These are phyloP conservation scores for Coleophoma cylindrospora DNA, from an alignment of 2,329 filamentous ascomycete species.

Conservation along the genomic window DNA sequence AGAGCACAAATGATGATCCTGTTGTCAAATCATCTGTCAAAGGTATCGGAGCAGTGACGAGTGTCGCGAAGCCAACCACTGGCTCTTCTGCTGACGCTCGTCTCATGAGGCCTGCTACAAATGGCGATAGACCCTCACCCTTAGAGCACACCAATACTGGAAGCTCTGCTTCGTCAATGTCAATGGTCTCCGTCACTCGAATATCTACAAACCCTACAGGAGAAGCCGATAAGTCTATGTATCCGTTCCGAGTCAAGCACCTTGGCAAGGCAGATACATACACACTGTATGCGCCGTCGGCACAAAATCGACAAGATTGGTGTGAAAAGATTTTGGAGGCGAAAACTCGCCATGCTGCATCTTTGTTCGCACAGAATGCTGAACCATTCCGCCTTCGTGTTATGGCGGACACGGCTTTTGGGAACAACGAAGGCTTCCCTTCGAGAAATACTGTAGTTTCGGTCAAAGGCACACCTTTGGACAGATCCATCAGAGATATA, in stretches of 20 bases:
- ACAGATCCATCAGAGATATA: conserved; percentile 84
- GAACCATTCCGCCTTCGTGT: conserved; percentile 92
- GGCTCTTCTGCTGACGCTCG: conserved; percentile 54
- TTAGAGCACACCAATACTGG: conserved; percentile 65
- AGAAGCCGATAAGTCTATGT: conserved; percentile 53
- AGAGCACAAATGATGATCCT: conserved; percentile 88
- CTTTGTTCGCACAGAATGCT: conserved; percentile 85
- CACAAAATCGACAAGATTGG: conserved; percentile 78
- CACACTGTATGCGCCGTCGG: conserved; percentile 77
- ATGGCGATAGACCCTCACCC: conserved; percentile 44
- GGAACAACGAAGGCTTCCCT: conserved; percentile 62
- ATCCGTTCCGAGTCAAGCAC: conserved; percentile 94
- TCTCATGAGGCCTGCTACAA: conserved; percentile 29
- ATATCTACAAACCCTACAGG: conserved; percentile 40
- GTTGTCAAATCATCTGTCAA: conserved; percentile 70
- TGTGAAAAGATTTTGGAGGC: conserved; percentile 90
- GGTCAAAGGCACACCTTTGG: conserved; percentile 86
- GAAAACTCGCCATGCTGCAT: conserved; percentile 88
- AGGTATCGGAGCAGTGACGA: conserved; percentile 53
- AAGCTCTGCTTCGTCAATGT: conserved; percentile 54
- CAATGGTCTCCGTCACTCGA: conserved; percentile 31
- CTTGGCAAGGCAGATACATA: conserved; percentile 84
- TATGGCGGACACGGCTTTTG: conserved; percentile 87
- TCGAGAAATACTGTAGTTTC: conserved; percentile 62
- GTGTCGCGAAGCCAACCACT: conserved; percentile 53